Base-by-base conservation (phyloP, 1,284 basidiomycete species). In the Pholiota adiposa region DNA sequence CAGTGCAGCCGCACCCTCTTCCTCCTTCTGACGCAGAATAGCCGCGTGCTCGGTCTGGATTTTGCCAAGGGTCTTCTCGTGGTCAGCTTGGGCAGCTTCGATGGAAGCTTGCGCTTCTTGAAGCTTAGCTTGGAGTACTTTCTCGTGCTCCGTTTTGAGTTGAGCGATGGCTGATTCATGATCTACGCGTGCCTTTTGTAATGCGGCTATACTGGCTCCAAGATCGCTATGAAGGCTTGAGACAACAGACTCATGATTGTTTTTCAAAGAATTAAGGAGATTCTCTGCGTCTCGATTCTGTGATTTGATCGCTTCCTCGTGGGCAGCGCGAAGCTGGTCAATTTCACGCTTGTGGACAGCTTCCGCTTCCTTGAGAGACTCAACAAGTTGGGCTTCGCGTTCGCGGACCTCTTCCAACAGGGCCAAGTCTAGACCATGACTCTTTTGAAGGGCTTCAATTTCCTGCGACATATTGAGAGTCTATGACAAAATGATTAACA, bases 401-500 rank as follows among this genome's bases (percentile, higher is more conserved):
- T 79, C 70, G 69, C 83, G 79, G 49, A 86, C 75, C 43, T 81
- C 77, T 63, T 88, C 85, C 5, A 92, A 71, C 36, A 79, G 76
- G 19, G 68, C 71, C 4, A 88, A 69, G 54, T 83, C 79, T 27
- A 82, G 78, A 50, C 80, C 73, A 65, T 92, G 86, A 70, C 87
- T 85, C 48, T 79, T 77, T 38, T 87, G 86, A 19, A 96, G 77
- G 50, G 84, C 83, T 63, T 92, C 89, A 43, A 96, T 83, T 70
- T 95, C 93, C 49, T 81, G 87, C 7, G 92, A 92, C 90, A 96
- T 93, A 69, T 95, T 96, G 58, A 88, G 72, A 27, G 92, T 81
- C 90, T 95, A 48, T 46, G 21, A 31, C 63, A 41, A 34, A 51
- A 59, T 53, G 44, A 50, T 43, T 46, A 48, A 49, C 44, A 43